Conservation (phyloP, 2,329 filamentous ascomycete genomes). For the Diplodia seriata region DNA sequence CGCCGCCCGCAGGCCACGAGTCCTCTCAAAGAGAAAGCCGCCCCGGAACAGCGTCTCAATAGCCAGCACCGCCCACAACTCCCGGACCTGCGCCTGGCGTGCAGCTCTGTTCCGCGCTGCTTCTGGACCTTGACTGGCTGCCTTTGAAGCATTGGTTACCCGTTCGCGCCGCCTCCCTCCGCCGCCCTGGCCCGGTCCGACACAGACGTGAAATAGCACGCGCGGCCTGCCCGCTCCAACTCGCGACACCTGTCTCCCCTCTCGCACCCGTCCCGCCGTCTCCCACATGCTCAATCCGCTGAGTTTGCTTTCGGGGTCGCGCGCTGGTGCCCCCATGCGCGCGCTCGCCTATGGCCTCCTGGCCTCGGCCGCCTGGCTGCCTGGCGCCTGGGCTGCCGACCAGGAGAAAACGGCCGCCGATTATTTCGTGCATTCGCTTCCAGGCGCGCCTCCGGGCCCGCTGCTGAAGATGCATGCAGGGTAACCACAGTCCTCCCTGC, state of each 20-base stretch:
- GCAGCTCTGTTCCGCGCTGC: slow-evolving; percentile 33
- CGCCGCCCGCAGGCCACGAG: slow-evolving; percentile 33
- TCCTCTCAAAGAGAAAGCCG: slow-evolving; percentile 32
- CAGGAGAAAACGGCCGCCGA: slow-evolving; percentile 74
- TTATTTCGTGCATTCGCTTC: slow-evolving; percentile 86
- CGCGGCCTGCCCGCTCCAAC: slow-evolving; percentile 36
- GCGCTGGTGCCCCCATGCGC: slow-evolving; percentile 42
- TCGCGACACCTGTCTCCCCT: slow-evolving; percentile 34
- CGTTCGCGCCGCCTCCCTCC: slow-evolving; percentile 21
- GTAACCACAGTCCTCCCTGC: slow-evolving; percentile 55
- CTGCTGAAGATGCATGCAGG: slow-evolving; percentile 97
- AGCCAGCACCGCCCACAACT: slow-evolving; percentile 21
- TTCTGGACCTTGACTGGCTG: background rate
- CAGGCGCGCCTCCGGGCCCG: slow-evolving; percentile 79
- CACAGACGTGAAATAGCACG: slow-evolving; percentile 47
- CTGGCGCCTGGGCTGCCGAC: slow-evolving; percentile 34
- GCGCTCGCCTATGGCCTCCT: slow-evolving; percentile 44
- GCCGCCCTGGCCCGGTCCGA: slow-evolving; percentile 19
- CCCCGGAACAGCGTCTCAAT: slow-evolving; percentile 18
- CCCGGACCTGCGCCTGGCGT: slow-evolving; percentile 35
- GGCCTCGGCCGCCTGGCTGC: slow-evolving; percentile 44
- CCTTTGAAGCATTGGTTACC: slow-evolving; percentile 11
- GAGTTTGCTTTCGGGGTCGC: slow-evolving; percentile 37
- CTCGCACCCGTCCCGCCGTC: slow-evolving; percentile 37
- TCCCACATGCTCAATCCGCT: slow-evolving; percentile 32